These are phyloP conservation scores for Coemansia sp. DNA, from an alignment of 192 early-diverging fungal genomes.

Conservation along the genomic window DNA sequence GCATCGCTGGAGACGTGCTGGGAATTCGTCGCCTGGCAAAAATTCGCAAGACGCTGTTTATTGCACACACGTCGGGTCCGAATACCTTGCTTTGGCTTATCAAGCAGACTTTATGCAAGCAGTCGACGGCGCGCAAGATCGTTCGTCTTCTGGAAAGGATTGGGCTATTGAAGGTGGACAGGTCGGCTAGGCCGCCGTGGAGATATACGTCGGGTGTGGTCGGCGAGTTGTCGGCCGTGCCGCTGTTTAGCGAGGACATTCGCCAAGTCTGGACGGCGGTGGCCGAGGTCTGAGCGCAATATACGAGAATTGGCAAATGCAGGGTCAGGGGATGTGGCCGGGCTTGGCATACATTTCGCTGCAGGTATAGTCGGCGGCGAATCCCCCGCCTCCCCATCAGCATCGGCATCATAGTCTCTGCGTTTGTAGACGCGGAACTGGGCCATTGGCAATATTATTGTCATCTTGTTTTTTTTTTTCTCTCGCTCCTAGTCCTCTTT, in stretches of 20 bases:
- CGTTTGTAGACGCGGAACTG: neutral
- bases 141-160: constrained; percentile 8
- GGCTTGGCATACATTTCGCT: neutral
- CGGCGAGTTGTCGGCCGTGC: neutral
- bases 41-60: constrained; percentile 12
- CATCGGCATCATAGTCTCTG: neutral
- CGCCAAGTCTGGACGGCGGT: constrained; percentile 2
- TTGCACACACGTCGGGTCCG: neutral
- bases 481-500: neutral
- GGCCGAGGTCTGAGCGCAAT: neutral
- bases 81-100: constrained; percentile 5
- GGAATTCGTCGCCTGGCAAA: constrained; percentile 19
- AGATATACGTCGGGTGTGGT: neutral
- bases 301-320: neutral
- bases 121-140: neutral
- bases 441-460: neutral
- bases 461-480: neutral
- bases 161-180: constrained; percentile 22
- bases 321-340: too few species aligned
- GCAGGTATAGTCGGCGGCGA: neutral
- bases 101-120: constrained; percentile 5
- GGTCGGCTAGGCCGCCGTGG: constrained; percentile 5
- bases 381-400: neutral
- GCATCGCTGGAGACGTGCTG: neutral
- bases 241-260: constrained; percentile 27